These are phyloP conservation scores for Gnomoniopsis sp. DNA, from an alignment of 2,329 filamentous ascomycete species.

Conservation along the genomic window DNA sequence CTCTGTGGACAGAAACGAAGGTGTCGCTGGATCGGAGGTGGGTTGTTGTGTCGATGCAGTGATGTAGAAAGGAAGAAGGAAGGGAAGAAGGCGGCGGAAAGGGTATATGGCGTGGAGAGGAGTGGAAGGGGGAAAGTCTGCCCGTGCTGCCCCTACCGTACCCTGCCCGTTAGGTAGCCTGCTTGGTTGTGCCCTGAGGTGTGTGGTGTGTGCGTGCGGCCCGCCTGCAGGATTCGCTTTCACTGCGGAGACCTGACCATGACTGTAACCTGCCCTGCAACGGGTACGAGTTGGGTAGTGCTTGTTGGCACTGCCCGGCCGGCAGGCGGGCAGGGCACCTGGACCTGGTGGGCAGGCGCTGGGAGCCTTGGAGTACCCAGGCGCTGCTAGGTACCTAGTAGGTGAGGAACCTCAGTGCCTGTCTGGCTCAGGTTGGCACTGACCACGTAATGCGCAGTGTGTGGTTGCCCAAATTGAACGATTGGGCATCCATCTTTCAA, in stretches of 20 bases:
- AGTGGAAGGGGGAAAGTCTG: conserved; percentile 17
- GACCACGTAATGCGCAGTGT: neutral
- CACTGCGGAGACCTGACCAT: neutral
- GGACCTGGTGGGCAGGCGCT: no score
- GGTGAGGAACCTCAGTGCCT: no score
- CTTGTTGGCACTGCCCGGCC: neutral
- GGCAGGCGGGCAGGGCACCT: neutral
- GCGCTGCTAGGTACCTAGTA: no score
- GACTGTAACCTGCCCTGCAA: neutral
- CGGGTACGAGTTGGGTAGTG: no score
- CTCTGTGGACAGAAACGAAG: conserved; percentile 10
- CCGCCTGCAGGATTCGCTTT: neutral
- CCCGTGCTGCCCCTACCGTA: neutral
- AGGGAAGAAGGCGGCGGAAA: conserved; percentile 19
- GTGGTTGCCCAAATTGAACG: no score
- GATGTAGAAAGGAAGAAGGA: conserved; percentile 4
- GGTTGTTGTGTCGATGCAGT: conserved; percentile 2
- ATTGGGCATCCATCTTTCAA: neutral
- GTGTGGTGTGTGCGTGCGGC: no score
- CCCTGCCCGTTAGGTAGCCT: no score
- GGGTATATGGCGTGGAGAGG: conserved; percentile 18
- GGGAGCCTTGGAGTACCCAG: no score
- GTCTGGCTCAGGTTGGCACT: neutral
- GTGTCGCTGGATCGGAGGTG: conserved; percentile 6
- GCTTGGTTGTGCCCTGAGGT: neutral